A percentile compares a stretch with the other conserved stretches of the same genome.
Conservation (phyloP, 176 grass and related monocot species). For the Triticum turgidum region DNA sequence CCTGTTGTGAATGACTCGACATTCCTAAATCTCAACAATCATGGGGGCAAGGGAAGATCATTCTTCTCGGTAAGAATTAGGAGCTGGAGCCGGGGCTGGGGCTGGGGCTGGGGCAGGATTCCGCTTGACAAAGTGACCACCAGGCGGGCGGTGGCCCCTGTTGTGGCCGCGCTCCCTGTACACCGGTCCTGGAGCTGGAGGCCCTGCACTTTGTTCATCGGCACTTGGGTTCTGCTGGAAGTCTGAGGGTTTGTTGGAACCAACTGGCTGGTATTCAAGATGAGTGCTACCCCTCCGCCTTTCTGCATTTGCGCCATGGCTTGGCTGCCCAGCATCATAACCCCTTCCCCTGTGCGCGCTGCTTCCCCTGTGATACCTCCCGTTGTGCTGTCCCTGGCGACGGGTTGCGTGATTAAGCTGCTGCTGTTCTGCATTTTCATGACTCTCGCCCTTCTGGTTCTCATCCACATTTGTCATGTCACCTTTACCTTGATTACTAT, state of each 20-base stretch:
- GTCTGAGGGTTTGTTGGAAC: constrained; percentile 37
- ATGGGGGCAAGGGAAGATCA: constrained; percentile 8
- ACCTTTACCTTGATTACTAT: constrained; percentile 18
- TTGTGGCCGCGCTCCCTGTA: constrained; percentile 40
- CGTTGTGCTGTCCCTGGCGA: constrained; percentile 43
- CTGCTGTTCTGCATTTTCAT: constrained; percentile 30
- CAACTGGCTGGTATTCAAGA: constrained; percentile 67
- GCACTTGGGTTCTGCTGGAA: constrained; percentile 37
- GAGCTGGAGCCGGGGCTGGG: constrained; percentile 4
- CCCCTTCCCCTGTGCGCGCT: constrained; percentile 51
- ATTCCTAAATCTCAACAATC: constrained; percentile 2
- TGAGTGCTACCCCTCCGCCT: constrained; percentile 46
- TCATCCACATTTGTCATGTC: neutral
- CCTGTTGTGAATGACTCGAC: constrained; percentile 14
- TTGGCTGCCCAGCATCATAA: constrained; percentile 39
- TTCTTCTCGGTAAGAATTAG: constrained; percentile 37
- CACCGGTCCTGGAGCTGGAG: constrained; percentile 18
- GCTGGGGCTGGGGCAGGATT: constrained; percentile 13
- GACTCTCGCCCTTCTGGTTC: constrained; percentile 27
- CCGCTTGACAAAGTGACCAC: constrained; percentile 49
- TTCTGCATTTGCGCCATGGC: constrained; percentile 41
- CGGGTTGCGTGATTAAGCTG: constrained; percentile 33
- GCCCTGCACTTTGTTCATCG: constrained; percentile 24
- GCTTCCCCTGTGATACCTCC: constrained; percentile 59
- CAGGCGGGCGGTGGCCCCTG: constrained; percentile 15